phyloP scores from a whole-genome alignment of 495 filamentous ascomycete genomes.

The Penicillium silybi region DNA sequence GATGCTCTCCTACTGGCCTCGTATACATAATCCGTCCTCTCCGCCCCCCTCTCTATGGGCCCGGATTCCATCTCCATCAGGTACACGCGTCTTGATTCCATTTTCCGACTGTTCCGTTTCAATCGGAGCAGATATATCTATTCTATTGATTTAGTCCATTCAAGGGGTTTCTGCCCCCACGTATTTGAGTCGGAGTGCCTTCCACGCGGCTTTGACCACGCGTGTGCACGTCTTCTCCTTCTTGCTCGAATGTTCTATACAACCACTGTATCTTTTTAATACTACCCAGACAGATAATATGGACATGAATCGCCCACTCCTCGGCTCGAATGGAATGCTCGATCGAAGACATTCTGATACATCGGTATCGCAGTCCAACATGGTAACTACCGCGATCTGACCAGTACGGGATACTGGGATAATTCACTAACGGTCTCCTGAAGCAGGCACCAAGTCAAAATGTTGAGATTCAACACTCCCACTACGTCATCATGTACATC shows the following conservation, averaged over 20 bases:
- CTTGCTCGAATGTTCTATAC: neutral
- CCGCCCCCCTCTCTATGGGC: conserved; percentile 2
- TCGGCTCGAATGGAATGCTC: conserved; percentile 10
- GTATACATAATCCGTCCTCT: conserved; percentile 6
- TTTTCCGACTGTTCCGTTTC: neutral
- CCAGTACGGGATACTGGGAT: neutral
- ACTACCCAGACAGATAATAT: conserved; percentile 1
- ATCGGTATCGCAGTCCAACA: conserved; percentile 12
- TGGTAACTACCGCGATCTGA: conserved; percentile 6
- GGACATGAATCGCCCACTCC: conserved; percentile 14
- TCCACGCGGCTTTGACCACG: neutral
- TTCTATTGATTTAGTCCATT: neutral
- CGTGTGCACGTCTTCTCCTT: neutral
- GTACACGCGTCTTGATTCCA: neutral
- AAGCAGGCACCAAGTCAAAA: conserved; percentile 8
- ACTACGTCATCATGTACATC: conserved; percentile 40
- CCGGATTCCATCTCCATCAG: conserved; percentile 11
- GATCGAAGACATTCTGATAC: conserved; percentile 26
- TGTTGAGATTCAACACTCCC: conserved; percentile 28
- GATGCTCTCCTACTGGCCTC: neutral
- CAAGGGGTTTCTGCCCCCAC: neutral
- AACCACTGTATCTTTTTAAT: neutral
- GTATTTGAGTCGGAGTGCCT: neutral
- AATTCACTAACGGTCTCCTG: neutral
- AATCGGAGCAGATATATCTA: neutral